Evolutionary conservation across 139 green algal species (phyloP).

Genomic region (Desmodesmus armatus): DNA sequence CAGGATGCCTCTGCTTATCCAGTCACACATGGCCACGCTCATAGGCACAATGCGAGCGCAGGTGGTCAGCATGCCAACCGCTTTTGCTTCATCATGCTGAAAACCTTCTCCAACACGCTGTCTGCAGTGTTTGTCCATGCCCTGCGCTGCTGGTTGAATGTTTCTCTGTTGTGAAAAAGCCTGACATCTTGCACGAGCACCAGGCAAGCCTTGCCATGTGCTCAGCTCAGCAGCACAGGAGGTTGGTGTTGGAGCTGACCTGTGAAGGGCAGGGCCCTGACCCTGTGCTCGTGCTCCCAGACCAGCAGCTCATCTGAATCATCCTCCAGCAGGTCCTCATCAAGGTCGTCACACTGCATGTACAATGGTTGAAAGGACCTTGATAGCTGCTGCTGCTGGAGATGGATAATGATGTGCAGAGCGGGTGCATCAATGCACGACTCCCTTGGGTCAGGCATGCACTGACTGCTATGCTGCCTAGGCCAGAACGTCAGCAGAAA

Average conservation of each 20-base stretch:
- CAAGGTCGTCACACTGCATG: too few species aligned
- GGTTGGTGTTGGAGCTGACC: background rate
- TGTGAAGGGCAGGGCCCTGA: slow-evolving; percentile 7
- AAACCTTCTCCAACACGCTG: background rate
- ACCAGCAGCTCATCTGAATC: background rate
- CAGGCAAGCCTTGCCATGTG: background rate
- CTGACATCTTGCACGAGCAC: too few species aligned
- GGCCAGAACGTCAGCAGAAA: background rate
- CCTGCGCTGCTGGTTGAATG: too few species aligned
- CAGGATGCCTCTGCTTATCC: too few species aligned
- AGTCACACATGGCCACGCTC: too few species aligned
- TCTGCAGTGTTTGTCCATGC: background rate
- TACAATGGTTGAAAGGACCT: background rate
- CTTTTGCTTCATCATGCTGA: too few species aligned
- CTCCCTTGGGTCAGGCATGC: background rate
- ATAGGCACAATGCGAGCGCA: too few species aligned
- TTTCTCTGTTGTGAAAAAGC: too few species aligned
- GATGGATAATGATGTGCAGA: too few species aligned
- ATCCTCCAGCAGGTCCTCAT: too few species aligned
- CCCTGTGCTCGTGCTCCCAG: slow-evolving; percentile 33
- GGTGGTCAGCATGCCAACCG: too few species aligned
- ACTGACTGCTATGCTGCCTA: background rate
- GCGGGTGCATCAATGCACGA: background rate
- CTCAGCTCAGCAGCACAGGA: slow-evolving; percentile 2
- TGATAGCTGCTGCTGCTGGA: background rate